Evolutionary conservation across 2,329 filamentous ascomycete genomes (phyloP).

Genomic region (Cercospora janseana): DNA sequence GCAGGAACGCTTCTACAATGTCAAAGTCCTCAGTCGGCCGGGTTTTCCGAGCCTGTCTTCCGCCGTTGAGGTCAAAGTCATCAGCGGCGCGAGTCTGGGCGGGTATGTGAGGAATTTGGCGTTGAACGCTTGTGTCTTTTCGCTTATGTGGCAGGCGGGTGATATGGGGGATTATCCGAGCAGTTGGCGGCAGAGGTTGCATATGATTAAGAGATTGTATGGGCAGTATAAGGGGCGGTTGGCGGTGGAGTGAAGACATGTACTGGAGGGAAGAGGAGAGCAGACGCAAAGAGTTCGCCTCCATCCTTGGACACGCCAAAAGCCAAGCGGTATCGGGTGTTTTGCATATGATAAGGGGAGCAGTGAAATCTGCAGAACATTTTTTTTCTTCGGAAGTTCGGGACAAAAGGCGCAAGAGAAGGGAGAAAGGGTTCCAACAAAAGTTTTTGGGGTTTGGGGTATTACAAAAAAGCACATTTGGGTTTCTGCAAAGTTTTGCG

Average conservation of each 20-base stretch:
- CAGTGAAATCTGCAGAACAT: neutral
- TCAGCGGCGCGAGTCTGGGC: constrained; percentile 77
- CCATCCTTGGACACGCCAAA: neutral
- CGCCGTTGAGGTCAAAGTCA: constrained; percentile 82
- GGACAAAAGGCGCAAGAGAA: neutral
- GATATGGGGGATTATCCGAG: constrained; percentile 65
- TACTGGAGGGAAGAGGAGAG: neutral
- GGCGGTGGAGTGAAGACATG: neutral
- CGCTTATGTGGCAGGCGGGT: constrained; percentile 71
- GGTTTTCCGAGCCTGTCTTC: constrained; percentile 91
- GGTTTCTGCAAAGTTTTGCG: too few relatives aligned
- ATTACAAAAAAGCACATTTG: too few relatives aligned
- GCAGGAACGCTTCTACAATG: constrained; percentile 69
- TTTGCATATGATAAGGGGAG: too few relatives aligned
- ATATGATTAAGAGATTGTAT: constrained; percentile 78
- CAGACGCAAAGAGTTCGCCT: neutral
- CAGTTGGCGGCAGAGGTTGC: constrained; percentile 82
- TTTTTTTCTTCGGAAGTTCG: neutral
- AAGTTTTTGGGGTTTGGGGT: neutral
- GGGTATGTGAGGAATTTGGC: constrained; percentile 84
- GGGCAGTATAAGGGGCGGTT: constrained; percentile 51
- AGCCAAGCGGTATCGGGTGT: too few relatives aligned
- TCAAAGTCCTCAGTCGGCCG: constrained; percentile 82
- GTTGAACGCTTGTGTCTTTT: constrained; percentile 91
- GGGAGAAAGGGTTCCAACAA: neutral